Conservation (phyloP, 768 basidiomycete genomes). For the Krasilnikovozyma curviuscula region DNA sequence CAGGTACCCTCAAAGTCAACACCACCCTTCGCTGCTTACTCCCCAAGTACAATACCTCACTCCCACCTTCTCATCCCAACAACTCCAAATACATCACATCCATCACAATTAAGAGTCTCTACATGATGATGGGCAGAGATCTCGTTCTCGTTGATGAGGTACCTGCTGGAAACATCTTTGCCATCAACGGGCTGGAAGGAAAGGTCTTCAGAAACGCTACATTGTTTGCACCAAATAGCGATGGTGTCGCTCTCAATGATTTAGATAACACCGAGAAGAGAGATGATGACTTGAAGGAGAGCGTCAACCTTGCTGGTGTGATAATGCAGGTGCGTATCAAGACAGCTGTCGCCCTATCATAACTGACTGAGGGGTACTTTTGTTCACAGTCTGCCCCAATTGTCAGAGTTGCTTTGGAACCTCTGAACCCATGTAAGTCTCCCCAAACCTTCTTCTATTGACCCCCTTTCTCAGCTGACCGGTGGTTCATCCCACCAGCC, state of each 20-base stretch:
- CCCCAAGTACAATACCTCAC: constrained; percentile 58
- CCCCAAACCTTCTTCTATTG: background rate
- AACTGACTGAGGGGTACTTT: background rate
- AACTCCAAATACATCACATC: constrained; percentile 46
- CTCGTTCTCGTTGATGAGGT: constrained; percentile 66
- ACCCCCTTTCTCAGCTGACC: constrained; percentile 16
- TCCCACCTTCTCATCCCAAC: constrained; percentile 43
- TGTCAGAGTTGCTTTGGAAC: constrained; percentile 85
- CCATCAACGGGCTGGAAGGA: constrained; percentile 70
- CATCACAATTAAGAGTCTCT: constrained; percentile 53
- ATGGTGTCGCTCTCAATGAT: constrained; percentile 14
- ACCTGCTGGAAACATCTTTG: constrained; percentile 83
- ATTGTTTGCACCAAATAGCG: constrained; percentile 46
- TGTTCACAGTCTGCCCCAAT: constrained; percentile 55
- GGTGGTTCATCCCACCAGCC: constrained; percentile 20
- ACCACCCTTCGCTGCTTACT: constrained; percentile 51
- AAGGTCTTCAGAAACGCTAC: constrained; percentile 82
- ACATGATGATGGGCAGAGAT: constrained; percentile 96
- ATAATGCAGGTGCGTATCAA: constrained; percentile 35
- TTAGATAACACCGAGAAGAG: constrained; percentile 10
- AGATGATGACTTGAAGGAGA: constrained; percentile 4
- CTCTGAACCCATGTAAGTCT: constrained; percentile 36
- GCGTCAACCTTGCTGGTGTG: constrained; percentile 31
- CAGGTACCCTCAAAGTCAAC: constrained; percentile 55
- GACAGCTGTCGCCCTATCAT: background rate